phyloP scores from a whole-genome alignment of 2,329 filamentous ascomycete genomes.

The Fusarium cicatricum region DNA sequence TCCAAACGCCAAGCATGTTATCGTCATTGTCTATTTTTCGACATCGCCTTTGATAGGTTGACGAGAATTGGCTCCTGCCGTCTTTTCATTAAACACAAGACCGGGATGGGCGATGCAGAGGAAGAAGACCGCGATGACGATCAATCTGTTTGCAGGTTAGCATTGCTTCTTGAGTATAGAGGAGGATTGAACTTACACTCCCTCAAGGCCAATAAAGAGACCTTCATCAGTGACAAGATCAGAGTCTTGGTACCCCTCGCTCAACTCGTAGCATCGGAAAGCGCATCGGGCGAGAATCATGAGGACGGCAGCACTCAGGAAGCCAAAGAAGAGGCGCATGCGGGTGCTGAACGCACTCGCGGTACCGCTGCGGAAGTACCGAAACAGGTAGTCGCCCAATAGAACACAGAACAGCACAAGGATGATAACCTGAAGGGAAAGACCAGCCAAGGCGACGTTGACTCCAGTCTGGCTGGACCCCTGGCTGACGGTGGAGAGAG shows the following conservation, averaged over 20 bases:
- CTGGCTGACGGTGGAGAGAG: slow-evolving; percentile 54
- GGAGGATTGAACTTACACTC: slow-evolving; percentile 47
- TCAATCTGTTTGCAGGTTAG: slow-evolving; percentile 40
- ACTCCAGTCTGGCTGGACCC: slow-evolving; percentile 55
- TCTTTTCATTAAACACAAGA: slow-evolving; percentile 35
- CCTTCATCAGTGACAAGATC: slow-evolving; percentile 60
- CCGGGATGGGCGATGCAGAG: slow-evolving; percentile 52
- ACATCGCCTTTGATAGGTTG: slow-evolving; percentile 11
- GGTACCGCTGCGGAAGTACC: slow-evolving; percentile 44
- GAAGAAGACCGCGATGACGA: slow-evolving; percentile 47
- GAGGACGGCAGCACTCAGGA: slow-evolving; percentile 62
- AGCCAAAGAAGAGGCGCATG: slow-evolving; percentile 57
- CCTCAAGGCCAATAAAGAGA: slow-evolving; percentile 64
- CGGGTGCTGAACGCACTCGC: slow-evolving; percentile 28
- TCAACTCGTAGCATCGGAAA: slow-evolving; percentile 71
- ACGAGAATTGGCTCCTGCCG: neutral
- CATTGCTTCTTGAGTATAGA: accelerated
- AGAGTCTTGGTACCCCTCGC: slow-evolving; percentile 65
- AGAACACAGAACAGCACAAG: slow-evolving; percentile 60
- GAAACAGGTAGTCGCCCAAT: slow-evolving; percentile 58
- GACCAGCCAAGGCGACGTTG: slow-evolving; percentile 56
- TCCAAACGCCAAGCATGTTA: neutral
- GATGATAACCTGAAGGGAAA: slow-evolving; percentile 65
- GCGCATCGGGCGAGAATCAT: slow-evolving; percentile 68
- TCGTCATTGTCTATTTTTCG: slow-evolving; percentile 10